Percentiles rank a stretch among this genome's conserved stretches.
Evolutionary conservation across 1,284 basidiomycete genomes (phyloP).

Genomic region (Pulveroboletus sp.): DNA sequence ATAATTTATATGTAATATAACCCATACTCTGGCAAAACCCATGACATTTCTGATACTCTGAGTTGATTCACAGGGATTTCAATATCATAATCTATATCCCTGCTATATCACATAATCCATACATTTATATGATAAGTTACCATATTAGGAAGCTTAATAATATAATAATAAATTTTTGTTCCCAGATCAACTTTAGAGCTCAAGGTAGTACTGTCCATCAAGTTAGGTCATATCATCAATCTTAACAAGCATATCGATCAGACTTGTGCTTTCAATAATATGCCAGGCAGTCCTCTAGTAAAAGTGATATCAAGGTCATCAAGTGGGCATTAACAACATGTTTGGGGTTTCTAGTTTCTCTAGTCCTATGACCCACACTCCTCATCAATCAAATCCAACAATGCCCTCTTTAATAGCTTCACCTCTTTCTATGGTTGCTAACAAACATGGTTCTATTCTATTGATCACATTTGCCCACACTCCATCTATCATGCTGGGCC

Average conservation of each 20-base stretch:
- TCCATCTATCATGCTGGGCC: slow-evolving; percentile 35
- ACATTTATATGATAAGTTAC: no score
- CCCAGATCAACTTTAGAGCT: slow-evolving; percentile 65
- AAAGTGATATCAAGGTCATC: not conserved
- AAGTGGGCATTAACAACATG: not conserved
- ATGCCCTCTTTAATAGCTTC: slow-evolving; percentile 58
- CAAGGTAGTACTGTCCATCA: slow-evolving; percentile 86
- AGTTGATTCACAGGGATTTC: no score
- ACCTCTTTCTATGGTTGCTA: slow-evolving; percentile 60
- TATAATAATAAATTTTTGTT: no score
- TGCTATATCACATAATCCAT: no score
- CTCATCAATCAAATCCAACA: slow-evolving; percentile 51
- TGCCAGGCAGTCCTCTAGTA: not conserved
- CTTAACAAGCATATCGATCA: slow-evolving; percentile 60
- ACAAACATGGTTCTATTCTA: slow-evolving; percentile 35
- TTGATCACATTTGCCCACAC: slow-evolving; percentile 30
- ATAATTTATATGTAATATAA: no score
- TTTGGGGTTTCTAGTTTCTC: not conserved
- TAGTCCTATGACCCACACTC: slow-evolving; percentile 25
- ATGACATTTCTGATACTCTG: no score
- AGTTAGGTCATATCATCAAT: slow-evolving; percentile 93
- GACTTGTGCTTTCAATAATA: slow-evolving; percentile 6
- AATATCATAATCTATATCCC: no score
- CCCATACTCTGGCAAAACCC: no score
- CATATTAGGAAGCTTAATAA: no score